Evolutionary conservation across 805 yeast species (phyloP).

Genomic region (Kuraishia borneana): DNA sequence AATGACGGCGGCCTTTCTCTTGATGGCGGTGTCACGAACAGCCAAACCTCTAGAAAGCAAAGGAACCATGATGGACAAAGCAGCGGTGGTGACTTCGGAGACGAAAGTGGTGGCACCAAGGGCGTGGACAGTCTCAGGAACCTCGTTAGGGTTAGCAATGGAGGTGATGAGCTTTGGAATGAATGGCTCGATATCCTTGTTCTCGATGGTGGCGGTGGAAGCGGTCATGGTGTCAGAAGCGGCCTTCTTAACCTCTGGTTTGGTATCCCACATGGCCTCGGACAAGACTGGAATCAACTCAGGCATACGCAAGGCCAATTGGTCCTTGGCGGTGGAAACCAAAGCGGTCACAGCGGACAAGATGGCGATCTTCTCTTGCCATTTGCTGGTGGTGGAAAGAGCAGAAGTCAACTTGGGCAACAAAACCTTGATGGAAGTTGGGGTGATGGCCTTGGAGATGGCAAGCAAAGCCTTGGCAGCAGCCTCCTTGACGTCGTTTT

Average conservation of each 20-base stretch:
- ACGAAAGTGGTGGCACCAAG: constrained; percentile 99
- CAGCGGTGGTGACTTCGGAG: constrained; percentile 98
- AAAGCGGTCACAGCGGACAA: constrained; percentile 75
- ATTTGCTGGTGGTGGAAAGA: constrained; percentile 70
- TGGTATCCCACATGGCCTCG: constrained; percentile 99
- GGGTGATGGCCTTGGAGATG: constrained; percentile 75
- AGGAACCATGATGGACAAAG: constrained; percentile 98
- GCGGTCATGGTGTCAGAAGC: constrained; percentile 93
- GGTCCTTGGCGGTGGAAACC: constrained; percentile 91
- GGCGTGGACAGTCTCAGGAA: constrained; percentile 97
- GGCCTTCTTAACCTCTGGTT: constrained; percentile 93
- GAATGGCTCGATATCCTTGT: constrained; percentile 99
- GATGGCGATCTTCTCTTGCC: constrained; percentile 96
- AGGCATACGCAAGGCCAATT: constrained; percentile 98
- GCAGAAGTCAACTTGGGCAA: constrained; percentile 69
- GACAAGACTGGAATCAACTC: constrained; percentile 97
- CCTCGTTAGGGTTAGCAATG: constrained; percentile 94
- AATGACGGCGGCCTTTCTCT: constrained; percentile 99
- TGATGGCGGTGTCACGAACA: constrained; percentile 98
- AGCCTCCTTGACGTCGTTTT: constrained; percentile 55
- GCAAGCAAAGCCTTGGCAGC: constrained; percentile 73
- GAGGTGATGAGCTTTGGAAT: constrained; percentile 95
- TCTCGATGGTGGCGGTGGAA: constrained; percentile 95
- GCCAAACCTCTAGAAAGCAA: constrained; percentile 98
- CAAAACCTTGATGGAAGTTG: constrained; percentile 83